Evolutionary conservation across 176 grass and related monocot genomes (phyloP), one percentile per base, ranked within the genome.

Genomic region (Thinopyrum elongatum): DNA sequence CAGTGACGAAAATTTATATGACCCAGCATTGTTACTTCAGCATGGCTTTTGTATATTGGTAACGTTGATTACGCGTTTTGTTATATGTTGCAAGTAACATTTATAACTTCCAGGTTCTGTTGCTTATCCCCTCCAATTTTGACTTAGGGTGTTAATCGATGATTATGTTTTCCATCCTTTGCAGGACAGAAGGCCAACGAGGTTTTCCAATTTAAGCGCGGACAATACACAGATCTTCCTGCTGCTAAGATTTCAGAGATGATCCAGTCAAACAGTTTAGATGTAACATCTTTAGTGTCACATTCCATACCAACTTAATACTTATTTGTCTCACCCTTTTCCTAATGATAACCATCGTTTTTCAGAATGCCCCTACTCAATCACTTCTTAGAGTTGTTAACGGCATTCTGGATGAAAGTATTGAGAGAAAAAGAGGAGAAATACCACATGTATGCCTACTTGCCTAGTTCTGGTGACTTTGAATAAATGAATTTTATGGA

Each of bases 401-500:
- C 39, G 94, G 94, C 57, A 97, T 99, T 93, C 89, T 99, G 33
- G 94, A 99, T 80, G 97, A 99, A 86, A 99, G 92, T 66, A 97
- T 99, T 88, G 94, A 97, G 74, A 94, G 89, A 82, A 99, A 96
- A 88, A 94, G 92, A 94, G 97, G 92, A 91, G 97, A 99, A 90
- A 99, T 93, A 85, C 92, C 94, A 68, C 97, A 99, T 85, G 97
- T 99, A 94, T 73, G 89, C 68, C 21, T 85, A 73, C 62, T 76
- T 78, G 89, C 68, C 25, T 82, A 73, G 53, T 76, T 90, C 68
- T 19, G 65, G 23, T 59, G 9, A 17, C 23, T 84, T 74, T 67
- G 15, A 75, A 19, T 83, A 55, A 17, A 66, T 13, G 7, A 27
- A 49, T 58, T 87, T 66, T 17, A 5, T 67, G 6, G 15, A 76